Evolutionary conservation across 139 green algal species (phyloP).

Genomic region (Chlorokybus atmophyticus): DNA sequence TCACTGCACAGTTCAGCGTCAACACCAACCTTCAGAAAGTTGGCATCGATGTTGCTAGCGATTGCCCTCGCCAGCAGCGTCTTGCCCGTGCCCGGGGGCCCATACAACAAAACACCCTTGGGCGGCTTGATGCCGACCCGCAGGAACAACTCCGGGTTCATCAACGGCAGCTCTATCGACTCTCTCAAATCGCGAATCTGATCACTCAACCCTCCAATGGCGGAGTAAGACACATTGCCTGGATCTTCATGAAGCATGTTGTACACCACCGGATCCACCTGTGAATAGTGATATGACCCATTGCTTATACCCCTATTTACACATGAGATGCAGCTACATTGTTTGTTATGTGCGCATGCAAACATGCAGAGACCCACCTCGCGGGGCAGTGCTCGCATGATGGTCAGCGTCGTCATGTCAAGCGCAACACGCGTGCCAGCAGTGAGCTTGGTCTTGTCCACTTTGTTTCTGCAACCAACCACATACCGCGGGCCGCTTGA

Average conservation of each 20-base stretch:
- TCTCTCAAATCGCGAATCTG: conserved; percentile 93
- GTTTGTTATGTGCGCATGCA: no score
- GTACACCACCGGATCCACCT: conserved; percentile 94
- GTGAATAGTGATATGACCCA: no score
- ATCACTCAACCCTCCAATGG: conserved; percentile 87
- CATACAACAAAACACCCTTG: conserved; percentile 53
- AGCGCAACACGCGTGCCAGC: conserved; percentile 86
- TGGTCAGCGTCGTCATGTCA: conserved; percentile 99
- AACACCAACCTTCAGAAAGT: conserved; percentile 69
- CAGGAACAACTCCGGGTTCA: conserved; percentile 98
- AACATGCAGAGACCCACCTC: conserved; percentile 84
- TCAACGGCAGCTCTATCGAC: conserved; percentile 94
- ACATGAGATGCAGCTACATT: no score
- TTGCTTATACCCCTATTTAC: no score
- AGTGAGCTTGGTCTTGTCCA: conserved; percentile 85
- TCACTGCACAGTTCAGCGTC: neutral
- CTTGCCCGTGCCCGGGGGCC: conserved; percentile 62
- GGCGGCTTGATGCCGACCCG: conserved; percentile 96
- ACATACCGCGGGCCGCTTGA: conserved; percentile 95
- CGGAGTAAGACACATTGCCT: conserved; percentile 90
- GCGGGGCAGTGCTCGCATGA: conserved; percentile 91
- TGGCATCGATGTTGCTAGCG: conserved; percentile 85
- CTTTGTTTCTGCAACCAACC: conserved; percentile 87
- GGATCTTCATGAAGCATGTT: conserved; percentile 97
- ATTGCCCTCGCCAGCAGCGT: conserved; percentile 74